Evolutionary conservation across 176 grass and related monocot species (phyloP), one percentile per base, ranked within the genome.

Genomic region (Oryza meridionalis): DNA sequence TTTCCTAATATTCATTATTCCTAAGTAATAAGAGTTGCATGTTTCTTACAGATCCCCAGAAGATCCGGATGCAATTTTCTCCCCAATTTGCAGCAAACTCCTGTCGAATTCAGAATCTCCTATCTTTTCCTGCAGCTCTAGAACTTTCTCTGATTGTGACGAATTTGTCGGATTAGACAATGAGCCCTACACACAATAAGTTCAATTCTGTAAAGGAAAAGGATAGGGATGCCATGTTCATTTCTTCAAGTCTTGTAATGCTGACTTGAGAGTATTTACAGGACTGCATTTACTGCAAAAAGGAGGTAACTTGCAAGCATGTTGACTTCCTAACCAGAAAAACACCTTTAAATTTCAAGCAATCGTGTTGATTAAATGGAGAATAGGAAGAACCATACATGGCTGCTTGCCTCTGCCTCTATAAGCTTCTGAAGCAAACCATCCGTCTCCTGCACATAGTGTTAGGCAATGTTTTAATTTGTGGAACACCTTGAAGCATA

Each of bases 41-140:
- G 63, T 11, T 68, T 87, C 93, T 90, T 90, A 98, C 96, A 98
- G 83, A 65, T 98, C 93, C 35, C 93, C 96, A 59, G 88, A 98
- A 87, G 96, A 96, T 81, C 96, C 96, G 53, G 87, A 85, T 35
- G 91, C 96, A 95, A 98, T 92, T 81, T 87, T 98, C 22, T 92
- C 90, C 75, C 73, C 64, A 77, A 86, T 81, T 78, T 96, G 84
- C 85, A 98, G 82, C 43, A 89, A 82, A 88, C n/a, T 92, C 77
- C 65, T 89, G 77, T 98, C 89, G 21, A 98, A 87, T 89, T 98
- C 91, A 40, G 72, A 89, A 38, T 92, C 96, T 72, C 81, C 87
- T 59, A 87, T 80, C 75, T 87, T 87, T 84, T 88, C 45, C 77
- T 88, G 59, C 19, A 93, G 59, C 66, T 83, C 87, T 55, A 81